Conservation (phyloP, 2,329 filamentous ascomycete species). For the Sclerotinia glacialis region DNA sequence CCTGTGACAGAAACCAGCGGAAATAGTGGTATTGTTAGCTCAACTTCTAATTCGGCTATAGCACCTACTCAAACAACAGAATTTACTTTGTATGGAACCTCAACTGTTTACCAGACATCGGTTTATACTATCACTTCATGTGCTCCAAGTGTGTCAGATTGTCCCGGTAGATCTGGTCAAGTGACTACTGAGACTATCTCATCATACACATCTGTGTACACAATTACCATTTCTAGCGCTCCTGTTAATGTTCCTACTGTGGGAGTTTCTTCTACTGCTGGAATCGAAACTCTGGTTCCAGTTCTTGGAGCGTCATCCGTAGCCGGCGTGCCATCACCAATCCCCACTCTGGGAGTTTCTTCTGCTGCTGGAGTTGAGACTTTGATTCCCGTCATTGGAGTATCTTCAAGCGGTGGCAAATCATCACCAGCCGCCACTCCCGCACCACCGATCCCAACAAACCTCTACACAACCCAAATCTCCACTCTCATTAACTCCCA, state of each 20-base stretch:
- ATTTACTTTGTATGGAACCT: conserved; percentile 37
- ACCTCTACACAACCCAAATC: not conserved
- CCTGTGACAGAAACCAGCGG: conserved; percentile 40
- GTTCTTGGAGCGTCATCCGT: not conserved
- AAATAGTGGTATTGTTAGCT: conserved; percentile 6
- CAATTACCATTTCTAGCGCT: conserved; percentile 22
- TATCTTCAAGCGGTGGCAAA: not conserved
- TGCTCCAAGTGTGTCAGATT: conserved; percentile 48
- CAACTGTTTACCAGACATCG: conserved; percentile 51
- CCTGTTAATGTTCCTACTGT: not conserved
- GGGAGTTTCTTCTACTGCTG: not conserved
- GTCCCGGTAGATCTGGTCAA: conserved; percentile 45
- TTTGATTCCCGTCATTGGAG: not conserved
- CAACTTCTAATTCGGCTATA: conserved; percentile 2
- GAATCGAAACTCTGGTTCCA: not conserved
- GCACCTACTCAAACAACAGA: conserved; percentile 12
- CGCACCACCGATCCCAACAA: not conserved
- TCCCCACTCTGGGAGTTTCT: not conserved
- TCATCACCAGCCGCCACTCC: not conserved
- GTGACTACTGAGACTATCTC: conserved; percentile 45
- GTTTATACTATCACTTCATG: conserved; percentile 53
- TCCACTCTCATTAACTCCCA: not conserved
- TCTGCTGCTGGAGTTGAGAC: not conserved
- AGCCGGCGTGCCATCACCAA: not conserved
- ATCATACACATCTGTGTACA: conserved; percentile 45